phyloP scores from a whole-genome alignment of 768 basidiomycete species.

The Tephrocybe sp. region DNA sequence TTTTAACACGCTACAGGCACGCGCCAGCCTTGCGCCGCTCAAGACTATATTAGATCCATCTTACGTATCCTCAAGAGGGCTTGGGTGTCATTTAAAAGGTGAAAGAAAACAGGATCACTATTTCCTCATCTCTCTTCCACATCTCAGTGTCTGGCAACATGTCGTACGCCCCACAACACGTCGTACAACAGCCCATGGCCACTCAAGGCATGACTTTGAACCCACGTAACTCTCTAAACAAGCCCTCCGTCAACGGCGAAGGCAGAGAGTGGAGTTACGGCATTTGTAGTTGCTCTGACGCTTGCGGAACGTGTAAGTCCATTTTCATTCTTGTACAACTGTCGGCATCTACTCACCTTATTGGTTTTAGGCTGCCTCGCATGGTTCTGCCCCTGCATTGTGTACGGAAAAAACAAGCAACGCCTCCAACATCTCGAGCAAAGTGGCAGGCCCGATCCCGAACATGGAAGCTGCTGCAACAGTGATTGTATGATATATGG shows the following conservation, averaged over 20 bases:
- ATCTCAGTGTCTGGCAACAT: not conserved
- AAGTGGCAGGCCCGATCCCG: conserved; percentile 32
- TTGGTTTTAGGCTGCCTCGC: conserved; percentile 24
- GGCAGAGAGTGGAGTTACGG: conserved; percentile 30
- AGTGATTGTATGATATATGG: conserved; percentile 29
- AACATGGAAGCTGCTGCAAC: conserved; percentile 27
- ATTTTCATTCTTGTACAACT: not conserved
- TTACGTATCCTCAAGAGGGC: not conserved
- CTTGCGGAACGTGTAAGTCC: conserved; percentile 22
- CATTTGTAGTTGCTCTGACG: conserved; percentile 21
- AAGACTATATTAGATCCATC: not conserved
- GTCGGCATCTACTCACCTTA: no score
- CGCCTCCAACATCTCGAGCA: conserved; percentile 30
- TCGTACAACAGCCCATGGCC: conserved; percentile 17
- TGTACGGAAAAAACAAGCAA: conserved; percentile 34
- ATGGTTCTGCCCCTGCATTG: conserved; percentile 36
- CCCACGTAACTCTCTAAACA: conserved; percentile 26
- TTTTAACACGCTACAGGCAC: not conserved
- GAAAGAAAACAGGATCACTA: no score
- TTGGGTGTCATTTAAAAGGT: no score
- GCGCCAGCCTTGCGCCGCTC: not conserved
- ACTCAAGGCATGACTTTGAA: conserved; percentile 18
- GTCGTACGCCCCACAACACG: not conserved
- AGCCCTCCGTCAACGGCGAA: conserved; percentile 19
- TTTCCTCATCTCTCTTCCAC: not conserved